Evolutionary conservation across 2,329 filamentous ascomycete genomes (phyloP).

Genomic region (Zymoseptoria crescenta): DNA sequence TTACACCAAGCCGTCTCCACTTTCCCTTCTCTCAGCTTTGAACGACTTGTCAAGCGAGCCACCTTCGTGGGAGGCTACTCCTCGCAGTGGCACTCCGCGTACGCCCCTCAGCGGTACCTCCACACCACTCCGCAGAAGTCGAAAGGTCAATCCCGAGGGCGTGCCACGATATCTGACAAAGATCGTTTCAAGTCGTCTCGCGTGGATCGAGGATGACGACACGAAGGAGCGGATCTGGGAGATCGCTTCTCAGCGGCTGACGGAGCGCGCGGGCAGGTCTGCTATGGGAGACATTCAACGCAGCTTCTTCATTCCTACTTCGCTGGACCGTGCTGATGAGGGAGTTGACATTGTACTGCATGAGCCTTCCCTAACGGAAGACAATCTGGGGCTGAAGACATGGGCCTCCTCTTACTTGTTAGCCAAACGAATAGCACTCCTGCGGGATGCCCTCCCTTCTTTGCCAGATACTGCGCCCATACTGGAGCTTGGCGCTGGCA

Average conservation of each 20-base stretch:
- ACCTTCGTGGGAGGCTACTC: conserved; percentile 55
- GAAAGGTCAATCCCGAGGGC: conserved; percentile 42
- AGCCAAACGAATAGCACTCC: conserved; percentile 55
- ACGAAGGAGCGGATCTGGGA: conserved; percentile 66
- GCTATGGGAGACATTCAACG: conserved; percentile 58
- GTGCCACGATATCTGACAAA: conserved; percentile 60
- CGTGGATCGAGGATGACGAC: conserved; percentile 61
- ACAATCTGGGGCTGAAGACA: conserved; percentile 86
- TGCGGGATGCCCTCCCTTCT: conserved; percentile 21
- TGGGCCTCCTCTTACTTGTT: conserved; percentile 90
- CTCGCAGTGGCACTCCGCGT: conserved; percentile 19
- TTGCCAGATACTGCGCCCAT: conserved; percentile 24
- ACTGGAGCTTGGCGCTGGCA: conserved; percentile 83
- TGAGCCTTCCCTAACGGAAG: conserved; percentile 80
- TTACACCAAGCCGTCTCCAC: conserved; percentile 64
- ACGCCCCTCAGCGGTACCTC: conserved; percentile 16
- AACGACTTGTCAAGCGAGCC: conserved; percentile 58
- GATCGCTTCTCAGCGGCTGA: conserved; percentile 67
- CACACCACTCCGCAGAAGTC: conserved; percentile 18
- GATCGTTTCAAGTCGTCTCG: conserved; percentile 59
- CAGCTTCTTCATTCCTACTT: conserved; percentile 46
- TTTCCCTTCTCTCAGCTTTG: conserved; percentile 58
- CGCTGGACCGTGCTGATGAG: conserved; percentile 22
- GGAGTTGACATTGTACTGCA: conserved; percentile 61
- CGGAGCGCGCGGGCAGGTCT: conserved; percentile 74